A percentile compares a stretch with the other conserved stretches of the same genome.
These are phyloP conservation scores for Nevesoporus exiguus DNA, from an alignment of 768 basidiomycete species.

Conservation along the genomic window DNA sequence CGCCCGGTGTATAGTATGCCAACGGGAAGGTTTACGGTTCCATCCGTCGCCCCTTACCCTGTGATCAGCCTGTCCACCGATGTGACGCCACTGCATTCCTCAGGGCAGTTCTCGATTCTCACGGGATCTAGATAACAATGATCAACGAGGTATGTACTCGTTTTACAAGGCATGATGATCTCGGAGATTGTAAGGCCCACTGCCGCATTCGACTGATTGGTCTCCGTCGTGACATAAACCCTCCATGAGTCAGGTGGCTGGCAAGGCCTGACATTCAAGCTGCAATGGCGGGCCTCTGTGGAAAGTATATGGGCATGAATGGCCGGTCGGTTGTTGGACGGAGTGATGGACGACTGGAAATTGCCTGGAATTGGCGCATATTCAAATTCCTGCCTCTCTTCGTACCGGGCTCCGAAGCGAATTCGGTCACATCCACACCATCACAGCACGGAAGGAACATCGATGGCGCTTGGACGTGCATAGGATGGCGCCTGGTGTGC, in stretches of 20 bases:
- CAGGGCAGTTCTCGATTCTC: slow-evolving; percentile 44
- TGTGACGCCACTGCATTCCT: slow-evolving; percentile 43
- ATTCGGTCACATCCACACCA: not conserved
- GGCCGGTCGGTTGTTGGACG: slow-evolving; percentile 7
- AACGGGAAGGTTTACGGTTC: slow-evolving; percentile 46
- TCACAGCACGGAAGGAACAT: slow-evolving; percentile 14
- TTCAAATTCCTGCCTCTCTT: slow-evolving; percentile 5
- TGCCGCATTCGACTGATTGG: slow-evolving; percentile 53
- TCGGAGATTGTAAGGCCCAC: slow-evolving; percentile 47
- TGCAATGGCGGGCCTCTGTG: slow-evolving; percentile 20
- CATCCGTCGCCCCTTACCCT: slow-evolving; percentile 48
- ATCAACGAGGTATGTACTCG: slow-evolving; percentile 42
- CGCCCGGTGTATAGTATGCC: too few relatives aligned
- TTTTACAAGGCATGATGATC: slow-evolving; percentile 47
- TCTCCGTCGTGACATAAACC: not conserved
- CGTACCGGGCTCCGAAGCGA: not conserved
- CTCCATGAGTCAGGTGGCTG: not conserved
- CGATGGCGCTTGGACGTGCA: slow-evolving; percentile 5
- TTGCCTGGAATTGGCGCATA: slow-evolving; percentile 12
- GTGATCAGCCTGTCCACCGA: slow-evolving; percentile 42
- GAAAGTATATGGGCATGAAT: slow-evolving; percentile 21
- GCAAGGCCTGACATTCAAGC: not conserved
- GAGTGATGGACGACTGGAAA: not conserved
- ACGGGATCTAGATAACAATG: slow-evolving; percentile 41
- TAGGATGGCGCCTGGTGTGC: slow-evolving; percentile 30